Base-by-base conservation (phyloP, 495 filamentous ascomycete species). In the Niebla homalea region DNA sequence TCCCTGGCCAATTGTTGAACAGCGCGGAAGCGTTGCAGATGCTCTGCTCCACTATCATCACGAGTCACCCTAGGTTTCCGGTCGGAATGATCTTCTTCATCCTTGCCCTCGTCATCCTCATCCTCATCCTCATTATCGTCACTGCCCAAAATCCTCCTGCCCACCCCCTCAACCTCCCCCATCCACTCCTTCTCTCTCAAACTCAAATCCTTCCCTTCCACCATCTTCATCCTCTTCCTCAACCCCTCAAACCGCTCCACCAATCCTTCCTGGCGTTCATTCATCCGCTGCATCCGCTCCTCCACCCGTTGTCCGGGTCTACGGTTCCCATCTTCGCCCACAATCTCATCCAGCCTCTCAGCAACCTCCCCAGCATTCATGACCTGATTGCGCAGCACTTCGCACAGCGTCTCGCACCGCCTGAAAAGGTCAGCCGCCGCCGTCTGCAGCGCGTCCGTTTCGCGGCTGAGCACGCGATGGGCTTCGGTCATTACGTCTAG, bases 381-480 rank as follows among this genome's bases (percentile, higher is more conserved):
- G 40, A 94, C 71, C 61, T 94, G 88, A 32, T 81, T 77, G 23
- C 67, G 65, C 46, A 94, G 71, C 62, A 94, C 87, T 2, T 70
- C 68, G 57, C 78, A 80, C 37, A 94, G 65, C 14, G 81, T 69
- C 57, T 87, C 77, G 57, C 84, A 89, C 20, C 83, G 75, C 15
- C 80, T 73, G 69, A 94, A 94, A 8, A 95, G 69, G 57, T 93
- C 86, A 1, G 88, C 78, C 2, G 85, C 88, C 11, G 85, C 87
- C 45, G 73, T 60, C 36, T 84, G 81, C 22, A 94, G 71, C 5
- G 70, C 67, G 54, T 82, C 71, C 0, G 87, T 92, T 64, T 94
- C 84, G 18, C 72, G 67, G 46, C 79, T 81, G 19, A 94, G 67
- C 3, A 86, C 70, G 41, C 82, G 76, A 62, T 95, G 89, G 0